Percentiles rank a stretch among this genome's conserved stretches.
Conservation (phyloP, 371 early-diverging fungal species). For the Rhizomucor pusillus region DNA sequence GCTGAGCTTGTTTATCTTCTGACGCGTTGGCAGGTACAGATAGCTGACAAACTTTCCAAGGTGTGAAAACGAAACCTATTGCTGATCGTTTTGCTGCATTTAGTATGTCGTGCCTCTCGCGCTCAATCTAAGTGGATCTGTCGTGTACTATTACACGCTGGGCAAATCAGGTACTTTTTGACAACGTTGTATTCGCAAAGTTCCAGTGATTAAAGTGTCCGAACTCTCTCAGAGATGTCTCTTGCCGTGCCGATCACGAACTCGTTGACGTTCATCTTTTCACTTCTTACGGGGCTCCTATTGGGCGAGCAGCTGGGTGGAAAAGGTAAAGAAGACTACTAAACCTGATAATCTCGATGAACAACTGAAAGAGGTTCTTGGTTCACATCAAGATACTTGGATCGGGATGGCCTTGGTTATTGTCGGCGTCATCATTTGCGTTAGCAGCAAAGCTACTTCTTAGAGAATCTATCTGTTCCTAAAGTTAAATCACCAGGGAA, state of each 20-base stretch:
- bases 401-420: constrained; percentile 67
- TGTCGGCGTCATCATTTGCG: constrained; percentile 65
- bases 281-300: constrained; percentile 74
- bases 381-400: constrained; percentile 45
- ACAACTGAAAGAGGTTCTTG: too few relatives aligned
- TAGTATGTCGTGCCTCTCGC: constrained; percentile 84
- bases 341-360: too few relatives aligned
- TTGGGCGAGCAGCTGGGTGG: constrained; percentile 75
- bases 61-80: constrained; percentile 1
- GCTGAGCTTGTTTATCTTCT: constrained; percentile 78
- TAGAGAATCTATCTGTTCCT: too few relatives aligned
- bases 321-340: constrained; percentile 28
- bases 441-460: constrained; percentile 33
- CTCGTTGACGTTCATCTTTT: constrained; percentile 86
- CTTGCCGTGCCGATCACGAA: constrained; percentile 91
- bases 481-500: too few relatives aligned
- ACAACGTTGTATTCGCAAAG: too few relatives aligned
- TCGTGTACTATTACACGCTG: constrained; percentile 88
- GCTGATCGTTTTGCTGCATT: too few relatives aligned
- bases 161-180: constrained; percentile 65
- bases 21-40: constrained; percentile 80
- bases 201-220: background rate
- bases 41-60: background rate
- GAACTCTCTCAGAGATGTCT: constrained; percentile 66
- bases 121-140: constrained; percentile 87